Evolutionary conservation across 2,329 filamentous ascomycete species (phyloP).

Genomic region (Alternaria viburni): DNA sequence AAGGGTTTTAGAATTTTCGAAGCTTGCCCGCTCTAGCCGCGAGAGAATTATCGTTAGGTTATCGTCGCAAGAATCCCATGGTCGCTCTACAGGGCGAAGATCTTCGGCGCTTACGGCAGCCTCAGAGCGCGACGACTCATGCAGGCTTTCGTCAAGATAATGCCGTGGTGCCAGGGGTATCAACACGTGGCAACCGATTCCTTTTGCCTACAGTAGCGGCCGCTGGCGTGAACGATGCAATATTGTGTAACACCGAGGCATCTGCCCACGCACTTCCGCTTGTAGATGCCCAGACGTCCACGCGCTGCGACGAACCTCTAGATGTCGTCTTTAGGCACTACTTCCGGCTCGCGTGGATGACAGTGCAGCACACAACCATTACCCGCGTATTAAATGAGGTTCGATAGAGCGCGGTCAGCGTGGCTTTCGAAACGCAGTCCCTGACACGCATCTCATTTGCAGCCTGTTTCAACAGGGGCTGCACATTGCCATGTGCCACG

Average conservation of each 20-base stretch:
- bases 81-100: slow-evolving; percentile 21
- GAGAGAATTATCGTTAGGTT: slow-evolving; percentile 18
- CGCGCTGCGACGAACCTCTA: slow-evolving; percentile 3
- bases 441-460: slow-evolving; percentile 27
- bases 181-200: slow-evolving; percentile 42
- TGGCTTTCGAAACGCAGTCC: slow-evolving; percentile 28
- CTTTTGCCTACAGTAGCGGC: slow-evolving; percentile 31
- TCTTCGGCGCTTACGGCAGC: slow-evolving; percentile 31
- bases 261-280: slow-evolving; percentile 6
- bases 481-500: slow-evolving; percentile 21
- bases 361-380: slow-evolving; percentile 15
- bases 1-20: neutral
- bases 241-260: slow-evolving; percentile 14
- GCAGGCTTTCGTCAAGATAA: slow-evolving; percentile 25
- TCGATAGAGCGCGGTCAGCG: slow-evolving; percentile 9
- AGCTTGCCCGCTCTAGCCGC: slow-evolving; percentile 15
- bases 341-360: slow-evolving; percentile 22
- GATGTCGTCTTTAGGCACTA: slow-evolving; percentile 13
- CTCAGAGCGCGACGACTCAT: slow-evolving; percentile 37
- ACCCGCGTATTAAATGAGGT: slow-evolving; percentile 13
- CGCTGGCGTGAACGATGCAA: slow-evolving; percentile 39
- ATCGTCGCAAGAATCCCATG: slow-evolving; percentile 16
- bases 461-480: slow-evolving; percentile 32
- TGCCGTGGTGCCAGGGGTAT: slow-evolving; percentile 32
- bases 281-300: neutral